Base-by-base conservation (phyloP, 352 stramenopile species). In the Globisporangium iwayamae region DNA sequence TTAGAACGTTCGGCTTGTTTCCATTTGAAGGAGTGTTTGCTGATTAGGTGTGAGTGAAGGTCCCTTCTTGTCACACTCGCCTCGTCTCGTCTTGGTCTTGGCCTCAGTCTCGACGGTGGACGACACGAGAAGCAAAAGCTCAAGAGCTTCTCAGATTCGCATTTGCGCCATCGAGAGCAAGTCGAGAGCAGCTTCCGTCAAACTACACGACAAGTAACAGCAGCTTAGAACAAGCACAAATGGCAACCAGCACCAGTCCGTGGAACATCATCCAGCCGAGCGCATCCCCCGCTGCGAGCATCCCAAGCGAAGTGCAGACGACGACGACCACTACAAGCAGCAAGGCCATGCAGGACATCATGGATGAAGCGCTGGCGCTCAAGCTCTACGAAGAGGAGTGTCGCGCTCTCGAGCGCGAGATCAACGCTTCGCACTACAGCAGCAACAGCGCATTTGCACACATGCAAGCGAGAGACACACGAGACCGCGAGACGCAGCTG, bases 331-430 rank as follows among this genome's bases (percentile, higher is more conserved):
- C 36, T 14, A 41, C 9, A 9, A 41, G 36, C 11, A 59, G 36
- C 22, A 62, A 67, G n/a, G 59, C 71, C 39, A 79, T 90, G 70
- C 81, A 90, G 62, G 75, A 83, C 22, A 75, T 90, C 55, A 90
- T 90, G 73, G 81, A 90, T 67, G 81, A 90, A 61, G 81, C 73
- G n/a, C 53, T 89, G 18, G 81, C 81, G 22, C 69, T 76, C 25
- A 78, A 82, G 64, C 70, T 90, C 4, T 86, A 87, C 63, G 81
- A 90, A 52, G 67, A 85, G 36, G 81, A 90, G 54, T 76, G 80
- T 28, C 73, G 63, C 13, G 64, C 67, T 2, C 53, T 87, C 5
- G 67, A 82, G 47, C 66, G 58, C 0, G 68, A 85, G 52, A 67
- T 80, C 9, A 79, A 81, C 47, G 62, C 74, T 8, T 74, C 74